These are phyloP conservation scores for Pleurotus salmoneostramineus DNA, from an alignment of 768 basidiomycete species.

Conservation along the genomic window DNA sequence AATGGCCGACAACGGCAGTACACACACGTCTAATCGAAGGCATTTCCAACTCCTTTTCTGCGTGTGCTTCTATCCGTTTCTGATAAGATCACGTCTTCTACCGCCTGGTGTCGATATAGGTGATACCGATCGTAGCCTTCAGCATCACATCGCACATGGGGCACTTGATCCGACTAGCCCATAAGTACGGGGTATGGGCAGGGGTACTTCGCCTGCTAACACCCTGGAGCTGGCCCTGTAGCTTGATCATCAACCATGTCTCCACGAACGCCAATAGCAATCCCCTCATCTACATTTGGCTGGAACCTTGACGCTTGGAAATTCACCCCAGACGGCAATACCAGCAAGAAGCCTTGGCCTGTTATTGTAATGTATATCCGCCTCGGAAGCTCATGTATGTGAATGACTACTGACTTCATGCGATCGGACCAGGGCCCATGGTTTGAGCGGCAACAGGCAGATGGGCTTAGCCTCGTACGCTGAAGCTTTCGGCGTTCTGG, in stretches of 20 bases:
- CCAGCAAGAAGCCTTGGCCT: conserved; percentile 11
- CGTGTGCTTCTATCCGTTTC: neutral
- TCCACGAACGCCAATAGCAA: conserved; percentile 14
- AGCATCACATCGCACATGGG: too few species aligned
- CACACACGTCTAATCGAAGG: neutral
- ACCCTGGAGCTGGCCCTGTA: neutral
- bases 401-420: neutral
- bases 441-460: conserved; percentile 23
- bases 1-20: conserved; percentile 27
- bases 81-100: too few species aligned
- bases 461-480: conserved; percentile 25
- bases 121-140: too few species aligned
- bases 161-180: too few species aligned
- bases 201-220: too few species aligned
- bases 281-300: conserved; percentile 17
- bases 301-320: conserved; percentile 15
- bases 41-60: neutral
- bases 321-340: conserved; percentile 18
- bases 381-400: neutral
- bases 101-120: too few species aligned
- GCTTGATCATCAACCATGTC: neutral
- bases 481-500: conserved; percentile 20
- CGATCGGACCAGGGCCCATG: conserved; percentile 24
- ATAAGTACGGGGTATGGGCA: too few species aligned
- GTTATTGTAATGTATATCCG: conserved; percentile 25